Conservation (phyloP, 352 stramenopile genomes). For the Globisporangium canariense region DNA sequence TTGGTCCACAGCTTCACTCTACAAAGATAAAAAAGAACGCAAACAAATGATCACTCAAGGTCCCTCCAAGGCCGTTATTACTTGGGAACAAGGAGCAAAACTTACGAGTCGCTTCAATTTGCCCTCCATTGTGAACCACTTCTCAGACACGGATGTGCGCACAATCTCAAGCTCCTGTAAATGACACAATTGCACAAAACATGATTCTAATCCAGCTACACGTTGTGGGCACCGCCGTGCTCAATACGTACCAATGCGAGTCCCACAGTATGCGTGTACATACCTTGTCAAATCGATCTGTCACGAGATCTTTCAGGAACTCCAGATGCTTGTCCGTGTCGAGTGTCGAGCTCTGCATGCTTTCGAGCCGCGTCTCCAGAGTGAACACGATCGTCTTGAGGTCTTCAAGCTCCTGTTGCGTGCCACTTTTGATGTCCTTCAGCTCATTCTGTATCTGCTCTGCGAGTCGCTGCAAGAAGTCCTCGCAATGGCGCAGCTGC, state of each 20-base stretch:
- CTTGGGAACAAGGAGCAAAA: neutral
- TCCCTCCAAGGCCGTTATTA: neutral
- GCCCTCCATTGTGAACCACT: constrained; percentile 43
- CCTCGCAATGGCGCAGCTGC: constrained; percentile 36
- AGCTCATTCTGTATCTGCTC: constrained; percentile 31
- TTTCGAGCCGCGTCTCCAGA: constrained; percentile 38
- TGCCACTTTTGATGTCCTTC: constrained; percentile 16
- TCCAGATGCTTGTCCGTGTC: constrained; percentile 41
- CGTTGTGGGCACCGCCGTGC: no score
- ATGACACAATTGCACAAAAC: neutral
- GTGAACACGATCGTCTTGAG: constrained; percentile 48
- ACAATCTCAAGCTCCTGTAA: constrained; percentile 54
- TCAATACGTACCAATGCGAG: no score
- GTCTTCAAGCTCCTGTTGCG: constrained; percentile 43
- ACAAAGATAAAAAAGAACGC: neutral
- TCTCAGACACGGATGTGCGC: constrained; percentile 52
- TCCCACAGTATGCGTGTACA: neutral
- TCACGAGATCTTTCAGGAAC: constrained; percentile 34
- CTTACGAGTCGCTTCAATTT: constrained; percentile 41
- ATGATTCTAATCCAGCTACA: neutral
- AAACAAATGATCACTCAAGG: neutral
- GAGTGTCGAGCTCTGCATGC: constrained; percentile 28
- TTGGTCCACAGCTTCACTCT: constrained; percentile 31
- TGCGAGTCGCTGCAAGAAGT: constrained; percentile 33
- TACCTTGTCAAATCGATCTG: constrained; percentile 48